Base-by-base conservation (phyloP, 1,284 basidiomycete species). In the Cryptococcus sp. region DNA sequence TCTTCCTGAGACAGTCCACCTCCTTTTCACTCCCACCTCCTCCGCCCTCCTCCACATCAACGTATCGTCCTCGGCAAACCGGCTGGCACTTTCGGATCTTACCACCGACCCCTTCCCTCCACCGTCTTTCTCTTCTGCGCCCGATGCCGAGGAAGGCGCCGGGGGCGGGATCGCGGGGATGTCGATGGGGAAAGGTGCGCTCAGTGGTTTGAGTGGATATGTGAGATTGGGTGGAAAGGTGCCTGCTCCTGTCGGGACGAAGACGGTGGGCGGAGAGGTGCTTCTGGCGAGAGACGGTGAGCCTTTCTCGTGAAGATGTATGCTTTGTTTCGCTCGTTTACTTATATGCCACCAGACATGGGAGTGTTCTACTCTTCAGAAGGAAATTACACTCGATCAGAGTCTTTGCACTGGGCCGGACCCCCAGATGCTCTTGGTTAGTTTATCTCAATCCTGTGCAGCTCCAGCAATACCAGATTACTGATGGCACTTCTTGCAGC, bases 201-300 rank as follows among this genome's bases (percentile, higher is more conserved):
- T 94, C 37, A 84, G 83, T 11, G 89, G 90, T 1, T 77, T 94
- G 16, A 87, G 89, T 11, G 90, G 90, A 12, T 94, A 95, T 70
- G 91, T 96, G 84, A 89, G 88, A 12, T 77, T 94, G 18, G 88
- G 87, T 3, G 81, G 84, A 11, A 89, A 86, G 69, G 81, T 83
- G 4, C 89, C 87, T 62, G 69, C 76, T 12, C 86, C 90, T 5
- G 80, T 86, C 2, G 79, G 85, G 2, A 82, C 80, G 16, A 78
- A 88, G 24, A 81, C 73, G 0, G 69, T 80, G 38, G 85, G 87
- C 2, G 82, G 80, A 0, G 88, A 94, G 69, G 84, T 85, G 0
- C 74, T 94, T 8, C 82, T 94, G 36, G 82, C 85, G 1, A 87
- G 87, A 75, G 92, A 96, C 46, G 86, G 91, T 93, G 65, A 72